Conservation (phyloP, 768 basidiomycete species). For the Termitomyces sp. region DNA sequence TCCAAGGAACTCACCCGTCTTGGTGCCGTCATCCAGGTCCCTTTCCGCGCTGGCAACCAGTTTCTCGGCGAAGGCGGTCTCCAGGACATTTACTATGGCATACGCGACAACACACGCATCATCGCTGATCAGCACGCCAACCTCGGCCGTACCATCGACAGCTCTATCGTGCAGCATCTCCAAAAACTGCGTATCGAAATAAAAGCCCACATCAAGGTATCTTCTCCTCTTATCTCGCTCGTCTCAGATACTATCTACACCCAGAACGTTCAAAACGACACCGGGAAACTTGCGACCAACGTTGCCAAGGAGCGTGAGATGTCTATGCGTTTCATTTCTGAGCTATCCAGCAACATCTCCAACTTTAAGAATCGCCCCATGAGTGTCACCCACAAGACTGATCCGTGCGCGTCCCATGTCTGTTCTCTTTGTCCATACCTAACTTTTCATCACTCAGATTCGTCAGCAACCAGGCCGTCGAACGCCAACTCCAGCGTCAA, state of each 20-base stretch:
- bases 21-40: slow-evolving; percentile 94
- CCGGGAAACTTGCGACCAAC: slow-evolving; percentile 82
- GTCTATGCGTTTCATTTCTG: slow-evolving; percentile 79
- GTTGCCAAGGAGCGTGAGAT: slow-evolving; percentile 93
- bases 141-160: slow-evolving; percentile 92
- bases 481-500: slow-evolving; percentile 78
- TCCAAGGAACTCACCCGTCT: slow-evolving; percentile 91
- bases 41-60: slow-evolving; percentile 92
- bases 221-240: slow-evolving; percentile 2
- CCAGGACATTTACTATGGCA: slow-evolving; percentile 90
- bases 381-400: slow-evolving; percentile 68
- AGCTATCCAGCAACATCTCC: slow-evolving; percentile 83
- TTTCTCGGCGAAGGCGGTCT: slow-evolving; percentile 97
- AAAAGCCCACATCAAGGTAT: slow-evolving; percentile 94
- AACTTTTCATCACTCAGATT: slow-evolving; percentile 31
- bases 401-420: slow-evolving; percentile 63
- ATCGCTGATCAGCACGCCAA: slow-evolving; percentile 97
- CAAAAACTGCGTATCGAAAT: slow-evolving; percentile 94
- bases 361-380: slow-evolving; percentile 94
- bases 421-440: not conserved
- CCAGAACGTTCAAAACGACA: slow-evolving; percentile 92
- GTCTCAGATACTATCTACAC: not conserved
- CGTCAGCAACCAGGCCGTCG: slow-evolving; percentile 60
- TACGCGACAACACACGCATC: slow-evolving; percentile 88
- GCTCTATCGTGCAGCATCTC: slow-evolving; percentile 95